Base-by-base conservation (phyloP, 2,329 filamentous ascomycete genomes). In the Aspergillus persii region DNA sequence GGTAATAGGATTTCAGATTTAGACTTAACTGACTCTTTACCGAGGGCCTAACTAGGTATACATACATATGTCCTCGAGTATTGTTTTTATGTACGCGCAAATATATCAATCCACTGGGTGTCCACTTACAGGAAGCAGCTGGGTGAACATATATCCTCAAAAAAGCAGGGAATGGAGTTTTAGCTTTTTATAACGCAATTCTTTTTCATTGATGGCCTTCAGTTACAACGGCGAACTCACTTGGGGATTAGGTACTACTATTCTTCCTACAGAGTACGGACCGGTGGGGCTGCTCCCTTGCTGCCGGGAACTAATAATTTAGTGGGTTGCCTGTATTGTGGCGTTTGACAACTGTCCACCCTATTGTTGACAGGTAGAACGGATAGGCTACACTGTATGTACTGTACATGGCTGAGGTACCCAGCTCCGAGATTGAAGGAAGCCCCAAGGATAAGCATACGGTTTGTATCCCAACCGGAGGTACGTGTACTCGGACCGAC, bases 331-430 rank as follows among this genome's bases (percentile, higher is more conserved):
- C 23, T 52, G 9, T 52, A 41, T 36, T 44, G 51, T 53, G 36
- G 41, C 41, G 53, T 54, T 48, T 36, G 12, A 46, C 39, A 54
- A 54, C 53, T 54, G 53, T 48, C 53, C 48, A 23, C 18, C 27
- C 12, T 23, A 54, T 18, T 31, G 26, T 47, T 54, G 53, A 54
- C 53, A 54, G 44, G 53, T 54, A 54, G 8, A 31, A 54, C 27
- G 51, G 36, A 23, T 41, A 36, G 15, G 26, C 18, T 41, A 48
- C 33, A 15, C 23, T 41, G 4, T 18, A 12, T 23, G 29, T n/a
- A 36, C 9, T 23, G 18, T 23, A 23, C 18, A 23, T 23, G 18
- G 18, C 18, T 23, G 18, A 23, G 18, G 18, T 23, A 23, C 18
- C 18, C 27, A 8, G 18, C 2, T 4, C 51, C 12, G 31, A 27